Evolutionary conservation across 2,329 filamentous ascomycete genomes (phyloP).

Genomic region (Cladosporium austrohemisphaericum): DNA sequence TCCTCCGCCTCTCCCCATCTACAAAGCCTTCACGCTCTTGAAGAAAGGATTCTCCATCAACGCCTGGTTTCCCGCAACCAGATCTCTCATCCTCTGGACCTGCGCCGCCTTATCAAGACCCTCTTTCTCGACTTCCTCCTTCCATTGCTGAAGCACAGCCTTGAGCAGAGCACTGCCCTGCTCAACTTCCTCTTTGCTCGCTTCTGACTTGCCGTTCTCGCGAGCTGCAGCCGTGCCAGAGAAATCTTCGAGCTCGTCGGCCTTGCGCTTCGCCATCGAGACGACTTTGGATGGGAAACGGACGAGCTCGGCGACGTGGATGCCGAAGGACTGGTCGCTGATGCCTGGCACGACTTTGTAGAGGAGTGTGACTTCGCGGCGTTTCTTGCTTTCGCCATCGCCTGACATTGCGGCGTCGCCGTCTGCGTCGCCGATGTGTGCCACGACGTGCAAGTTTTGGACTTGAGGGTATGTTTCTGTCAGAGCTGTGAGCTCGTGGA

Average conservation of each 20-base stretch:
- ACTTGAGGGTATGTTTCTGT: conserved; percentile 84
- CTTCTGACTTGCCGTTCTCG: conserved; percentile 42
- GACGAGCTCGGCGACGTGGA: conserved; percentile 95
- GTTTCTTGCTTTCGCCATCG: conserved; percentile 47
- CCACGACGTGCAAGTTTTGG: conserved; percentile 90
- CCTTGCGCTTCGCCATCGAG: conserved; percentile 98
- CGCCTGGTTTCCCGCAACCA: conserved; percentile 70
- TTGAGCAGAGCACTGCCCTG: conserved; percentile 84
- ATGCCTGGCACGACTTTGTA: conserved; percentile 96
- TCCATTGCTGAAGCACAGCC: conserved; percentile 79
- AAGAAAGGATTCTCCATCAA: conserved; percentile 65
- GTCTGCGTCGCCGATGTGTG: conserved; percentile 67
- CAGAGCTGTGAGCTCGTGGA: conserved; percentile 92
- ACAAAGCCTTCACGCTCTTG: conserved; percentile 51
- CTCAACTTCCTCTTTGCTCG: conserved; percentile 82
- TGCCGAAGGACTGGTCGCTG: conserved; percentile 96
- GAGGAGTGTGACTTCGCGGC: conserved; percentile 82
- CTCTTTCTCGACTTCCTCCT: conserved; percentile 60
- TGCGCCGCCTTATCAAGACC: conserved; percentile 67
- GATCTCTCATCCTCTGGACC: conserved; percentile 70
- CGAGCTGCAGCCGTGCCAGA: conserved; percentile 58
- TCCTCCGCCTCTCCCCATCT: no score
- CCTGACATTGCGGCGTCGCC: conserved; percentile 38
- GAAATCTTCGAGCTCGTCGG: conserved; percentile 96
- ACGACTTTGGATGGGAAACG: conserved; percentile 96